phyloP scores from a whole-genome alignment of 2,329 filamentous ascomycete species.

The Epichloe brachyelytri region DNA sequence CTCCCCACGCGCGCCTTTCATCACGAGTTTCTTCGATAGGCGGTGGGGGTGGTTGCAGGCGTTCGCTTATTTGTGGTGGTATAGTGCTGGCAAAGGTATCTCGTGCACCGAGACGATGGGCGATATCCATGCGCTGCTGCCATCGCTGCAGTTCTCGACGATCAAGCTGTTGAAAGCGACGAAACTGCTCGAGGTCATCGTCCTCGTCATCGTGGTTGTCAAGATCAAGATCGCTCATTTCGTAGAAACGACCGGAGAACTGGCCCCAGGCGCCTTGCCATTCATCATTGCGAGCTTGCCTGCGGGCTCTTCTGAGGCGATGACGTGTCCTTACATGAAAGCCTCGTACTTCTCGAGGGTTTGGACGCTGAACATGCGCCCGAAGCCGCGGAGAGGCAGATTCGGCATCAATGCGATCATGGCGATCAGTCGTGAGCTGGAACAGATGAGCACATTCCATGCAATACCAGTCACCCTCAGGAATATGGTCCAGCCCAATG shows the following conservation, averaged over 20 bases:
- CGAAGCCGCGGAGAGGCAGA: conserved; percentile 20
- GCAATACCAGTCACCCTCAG: conserved; percentile 78
- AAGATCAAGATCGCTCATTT: conserved; percentile 34
- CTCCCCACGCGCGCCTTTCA: conserved; percentile 78
- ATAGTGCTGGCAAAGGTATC: conserved; percentile 57
- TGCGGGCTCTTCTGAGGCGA: conserved; percentile 40
- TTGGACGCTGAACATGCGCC: conserved; percentile 16
- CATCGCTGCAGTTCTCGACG: conserved; percentile 56
- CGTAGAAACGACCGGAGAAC: conserved; percentile 48
- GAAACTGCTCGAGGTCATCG: conserved; percentile 52
- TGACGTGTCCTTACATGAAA: conserved; percentile 40
- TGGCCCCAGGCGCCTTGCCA: conserved; percentile 81
- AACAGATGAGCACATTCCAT: conserved; percentile 57
- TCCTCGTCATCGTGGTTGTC: conserved; percentile 43
- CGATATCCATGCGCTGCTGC: conserved; percentile 74
- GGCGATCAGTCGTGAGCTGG: conserved; percentile 18
- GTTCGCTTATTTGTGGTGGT: conserved; percentile 44
- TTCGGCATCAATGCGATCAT: conserved; percentile 20
- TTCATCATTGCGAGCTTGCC: conserved; percentile 59
- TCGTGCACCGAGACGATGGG: conserved; percentile 62
- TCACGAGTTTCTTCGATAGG: conserved; percentile 57
- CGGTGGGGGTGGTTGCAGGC: conserved; percentile 44
- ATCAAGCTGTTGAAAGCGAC: conserved; percentile 40
- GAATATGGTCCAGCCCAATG: conserved; percentile 66
- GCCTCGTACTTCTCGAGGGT: conserved; percentile 20